These are phyloP conservation scores for Cryptococcus hybrid DNA, from an alignment of 1,284 basidiomycete species.

Conservation along the genomic window DNA sequence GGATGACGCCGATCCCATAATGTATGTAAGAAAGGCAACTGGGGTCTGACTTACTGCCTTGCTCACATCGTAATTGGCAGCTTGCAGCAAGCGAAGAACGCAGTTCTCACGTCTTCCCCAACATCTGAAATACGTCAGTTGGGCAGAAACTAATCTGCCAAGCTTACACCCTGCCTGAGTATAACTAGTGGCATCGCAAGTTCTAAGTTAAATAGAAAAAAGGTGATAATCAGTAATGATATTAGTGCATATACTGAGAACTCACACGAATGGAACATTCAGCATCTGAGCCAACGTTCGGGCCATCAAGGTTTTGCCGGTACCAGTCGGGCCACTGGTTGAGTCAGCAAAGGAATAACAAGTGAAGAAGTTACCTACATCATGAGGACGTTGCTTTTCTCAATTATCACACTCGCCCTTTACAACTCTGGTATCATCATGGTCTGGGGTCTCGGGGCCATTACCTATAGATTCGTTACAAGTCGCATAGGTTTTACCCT, in stretches of 20 bases:
- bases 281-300: constrained; percentile 79
- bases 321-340: constrained; percentile 47
- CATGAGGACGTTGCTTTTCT: constrained; percentile 91
- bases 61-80: constrained; percentile 80
- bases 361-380: not conserved
- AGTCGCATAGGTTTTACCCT: not conserved
- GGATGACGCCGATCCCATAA: constrained; percentile 80
- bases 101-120: constrained; percentile 93
- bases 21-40: constrained; percentile 8
- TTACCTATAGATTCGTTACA: not conserved
- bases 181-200: constrained; percentile 52
- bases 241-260: not conserved
- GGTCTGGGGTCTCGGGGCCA: not conserved
- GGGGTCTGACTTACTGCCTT: constrained; percentile 49
- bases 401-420: constrained; percentile 55
- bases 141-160: not conserved
- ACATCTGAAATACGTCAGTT: constrained; percentile 60
- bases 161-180: constrained; percentile 52
- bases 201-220: constrained; percentile 13
- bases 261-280: constrained; percentile 80
- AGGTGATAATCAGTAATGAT: constrained; percentile 16
- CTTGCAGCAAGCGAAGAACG: constrained; percentile 77
- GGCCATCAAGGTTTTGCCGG: constrained; percentile 83
- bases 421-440: not conserved
- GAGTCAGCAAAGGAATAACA: not conserved